phyloP scores from a whole-genome alignment of 2,329 filamentous ascomycete species.

The Ophiostoma ulmi region DNA sequence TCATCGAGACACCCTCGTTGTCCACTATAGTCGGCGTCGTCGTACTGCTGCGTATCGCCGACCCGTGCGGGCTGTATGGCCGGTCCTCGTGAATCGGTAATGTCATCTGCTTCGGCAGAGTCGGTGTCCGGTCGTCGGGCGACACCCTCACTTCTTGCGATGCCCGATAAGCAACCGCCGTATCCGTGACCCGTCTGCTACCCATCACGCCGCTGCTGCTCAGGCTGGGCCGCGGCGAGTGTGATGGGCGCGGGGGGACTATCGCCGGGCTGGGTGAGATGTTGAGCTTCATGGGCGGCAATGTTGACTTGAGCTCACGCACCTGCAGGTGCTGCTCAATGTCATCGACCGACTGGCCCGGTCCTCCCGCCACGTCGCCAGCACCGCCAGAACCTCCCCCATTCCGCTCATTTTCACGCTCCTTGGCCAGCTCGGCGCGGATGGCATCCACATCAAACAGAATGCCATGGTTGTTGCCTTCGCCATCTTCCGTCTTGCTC shows the following conservation, averaged over 20 bases:
- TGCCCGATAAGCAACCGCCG: slow-evolving; percentile 21
- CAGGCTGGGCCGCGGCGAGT: slow-evolving; percentile 32
- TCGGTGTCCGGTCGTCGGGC: slow-evolving; percentile 6
- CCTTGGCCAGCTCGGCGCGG: slow-evolving; percentile 71
- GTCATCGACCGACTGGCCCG: slow-evolving; percentile 28
- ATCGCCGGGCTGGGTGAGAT: slow-evolving; percentile 33
- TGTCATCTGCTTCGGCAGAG: background rate
- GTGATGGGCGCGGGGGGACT: slow-evolving; percentile 31
- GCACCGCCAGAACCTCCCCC: background rate
- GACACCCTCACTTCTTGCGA: slow-evolving; percentile 17
- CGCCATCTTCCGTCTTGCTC: slow-evolving; percentile 44
- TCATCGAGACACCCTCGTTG: slow-evolving; percentile 60
- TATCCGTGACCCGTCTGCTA: slow-evolving; percentile 17
- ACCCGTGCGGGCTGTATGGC: background rate
- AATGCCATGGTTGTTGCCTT: slow-evolving; percentile 56
- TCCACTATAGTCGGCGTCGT: slow-evolving; percentile 29
- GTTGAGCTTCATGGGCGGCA: slow-evolving; percentile 84
- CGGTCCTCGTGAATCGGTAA: slow-evolving; percentile 12
- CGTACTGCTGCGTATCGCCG: slow-evolving; percentile 1
- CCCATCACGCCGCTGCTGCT: background rate
- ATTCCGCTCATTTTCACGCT: slow-evolving; percentile 42
- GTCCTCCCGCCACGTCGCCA: background rate
- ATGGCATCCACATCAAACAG: slow-evolving; percentile 97
- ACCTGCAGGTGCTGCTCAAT: slow-evolving; percentile 52
- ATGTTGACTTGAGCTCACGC: slow-evolving; percentile 77